Base-by-base conservation (phyloP, 129 eudicot genomes). In the Kitagawia praeruptora region DNA sequence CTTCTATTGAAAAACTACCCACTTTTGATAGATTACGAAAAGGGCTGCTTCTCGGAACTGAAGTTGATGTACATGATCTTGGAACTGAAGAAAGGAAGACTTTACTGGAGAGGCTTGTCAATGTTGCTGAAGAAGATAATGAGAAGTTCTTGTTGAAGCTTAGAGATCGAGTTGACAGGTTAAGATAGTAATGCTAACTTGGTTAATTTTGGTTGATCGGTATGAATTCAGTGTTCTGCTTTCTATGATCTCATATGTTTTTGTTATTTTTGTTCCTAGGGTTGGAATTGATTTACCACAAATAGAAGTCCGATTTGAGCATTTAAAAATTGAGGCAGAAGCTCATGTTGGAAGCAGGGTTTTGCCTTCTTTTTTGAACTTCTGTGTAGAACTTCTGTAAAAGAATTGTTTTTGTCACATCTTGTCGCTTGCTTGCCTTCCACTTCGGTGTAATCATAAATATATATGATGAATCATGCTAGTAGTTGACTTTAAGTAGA, bases 241-340 rank as follows among this genome's bases (percentile, higher is more conserved):
- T 45, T 45, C 48, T 11, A 11, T 45, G 76, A 42, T n/a, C 53
- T n/a, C 37, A n/a, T 54, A 19, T 42, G 1, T 41, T 46, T 21
- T 23, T 23, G n/a, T 3, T 75, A 28, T 12, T 13, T 44, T 76
- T 49, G 14, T 54, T 13, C 4, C 14, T 85, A 92, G 94, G 80
- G 97, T 92, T 77, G 94, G 94, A 25, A 89, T 92, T 79, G 83
- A 82, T 25, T 82, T 92, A 75, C 98, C 93, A 51, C 87, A 89
- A 38, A 86, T 91, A 46, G 97, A 93, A 89, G 97, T 93, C 9
- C 80, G 88, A 64, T 93, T 82, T 45, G 88, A 93, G 82, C 89
- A 93, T 79, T 77, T 93, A 47, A 91, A 67, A 49, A 83, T 93
- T n/a, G 97, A 89, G 51, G 91, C 91, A 38, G 88, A 89, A 78